Base-by-base conservation (phyloP, 192 early-diverging fungal genomes). In the Entomortierella beljakovae region DNA sequence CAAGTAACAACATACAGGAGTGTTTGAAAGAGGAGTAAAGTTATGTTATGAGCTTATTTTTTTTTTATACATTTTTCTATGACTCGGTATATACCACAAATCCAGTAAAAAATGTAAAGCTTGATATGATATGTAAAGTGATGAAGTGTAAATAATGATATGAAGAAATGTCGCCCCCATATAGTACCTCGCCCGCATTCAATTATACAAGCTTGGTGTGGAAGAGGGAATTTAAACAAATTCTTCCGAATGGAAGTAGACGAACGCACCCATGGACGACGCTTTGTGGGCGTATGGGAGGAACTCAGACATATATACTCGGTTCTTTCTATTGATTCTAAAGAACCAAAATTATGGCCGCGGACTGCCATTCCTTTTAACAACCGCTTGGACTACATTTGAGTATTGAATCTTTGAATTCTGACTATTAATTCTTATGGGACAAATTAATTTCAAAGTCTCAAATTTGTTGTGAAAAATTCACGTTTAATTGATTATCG, bases 161-260 rank as follows among this genome's bases (percentile, higher is more conserved):
- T 35, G 18, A 29, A 55, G 34, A 23, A 58, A 59, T 70, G 31
- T 70, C 6, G 57, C 68, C 68, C 68, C 33, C 68, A 55, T 55
- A 55, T 70, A 70, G 68, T 70, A 70, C 68, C 68, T 70, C 22
- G 59, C 68, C 28, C 59, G 59, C 57, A 70, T 61, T 23, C 6
- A 25, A 29, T 29, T 10, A 15, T 61, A 56, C 68, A 37, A 43
- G 50, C 68, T 70, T 49, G 68, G 68, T 70, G 68, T 70, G 68
- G 68, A 70, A 70, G 58, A 55, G 59, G 68, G 68, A 69, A 57
- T 23, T 40, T 43, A 38, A 11, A 60, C 57, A 60, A 60, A 16
- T 53, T 70, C 68, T 70, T 70, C 68, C 68, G 68, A 70, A 70
- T 70, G 68, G 68, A 70, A 70, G 68, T 70, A 70, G 68, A 70